Base-by-base conservation (phyloP, 192 early-diverging fungal genomes). In the Podochytrium sp. region DNA sequence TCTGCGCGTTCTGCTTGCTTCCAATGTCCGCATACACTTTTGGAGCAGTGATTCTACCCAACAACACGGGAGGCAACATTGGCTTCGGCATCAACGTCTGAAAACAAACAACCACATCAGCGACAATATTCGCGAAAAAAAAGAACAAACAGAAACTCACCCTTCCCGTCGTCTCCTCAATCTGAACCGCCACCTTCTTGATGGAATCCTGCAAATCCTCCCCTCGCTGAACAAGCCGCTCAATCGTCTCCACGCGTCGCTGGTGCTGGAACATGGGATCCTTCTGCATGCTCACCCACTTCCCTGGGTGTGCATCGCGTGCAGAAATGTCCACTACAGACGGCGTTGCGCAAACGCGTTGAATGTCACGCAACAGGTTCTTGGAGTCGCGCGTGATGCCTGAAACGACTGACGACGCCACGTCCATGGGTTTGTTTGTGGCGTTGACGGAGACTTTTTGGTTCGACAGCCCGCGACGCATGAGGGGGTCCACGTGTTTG, bases 401-500 rank as follows among this genome's bases (percentile, higher is more conserved):
- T 6, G 72, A 10, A 49, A 74, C 72, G 65, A 64, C 60, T 52
- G 72, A 74, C 6, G 59, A 10, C 4, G 63, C 63, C 7, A 60
- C 65, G 37, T 67, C 63, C 16, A 39, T 25, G 33, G 71, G 27
- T 60, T 38, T 57, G 10, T 65, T 7, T 4, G 35, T 34, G 34
- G 41, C 30, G 39, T 62, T 49, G 32, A 23, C 56, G 35, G 20
- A 37, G 6, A 41, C 14, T 55, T 65, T 74, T 51, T 53, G 59
- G 52, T 65, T 76, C 7, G 35, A 52, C 6, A 65, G 33, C 12
- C 59, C 75, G 23, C 65, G 34, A 7, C 76, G 63, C 80, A 84
- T 84, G 3, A 84, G 63, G 4, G 83, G 80, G 55, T 84, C 83
- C 20, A 18, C n/a, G 10, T 69, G 58, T 25, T 72, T 69, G 52